Conservation (phyloP, 2,329 filamentous ascomycete species). For the Dactylellina haptotyla region DNA sequence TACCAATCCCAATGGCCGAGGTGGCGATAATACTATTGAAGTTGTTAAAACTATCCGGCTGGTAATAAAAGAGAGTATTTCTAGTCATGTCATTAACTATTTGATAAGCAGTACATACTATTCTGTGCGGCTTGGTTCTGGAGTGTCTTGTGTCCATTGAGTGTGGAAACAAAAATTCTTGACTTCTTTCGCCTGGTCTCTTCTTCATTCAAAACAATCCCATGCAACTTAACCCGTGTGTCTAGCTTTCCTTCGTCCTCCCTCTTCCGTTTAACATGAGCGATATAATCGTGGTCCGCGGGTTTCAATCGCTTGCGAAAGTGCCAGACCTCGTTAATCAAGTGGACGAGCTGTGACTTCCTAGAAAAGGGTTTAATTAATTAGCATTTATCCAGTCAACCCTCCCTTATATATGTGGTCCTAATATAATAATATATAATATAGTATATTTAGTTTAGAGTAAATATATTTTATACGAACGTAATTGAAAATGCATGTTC, state of each 20-base stretch:
- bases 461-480: background rate
- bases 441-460: background rate
- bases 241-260: conserved; percentile 1
- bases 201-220: background rate
- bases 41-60: background rate
- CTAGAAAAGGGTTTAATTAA: background rate
- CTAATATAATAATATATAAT: background rate
- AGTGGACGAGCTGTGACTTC: background rate
- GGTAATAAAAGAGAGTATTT: background rate
- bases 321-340: conserved; percentile 18
- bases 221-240: conserved; percentile 19
- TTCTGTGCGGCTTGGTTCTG: background rate
- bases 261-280: conserved; percentile 1
- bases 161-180: background rate
- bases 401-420: background rate
- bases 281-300: conserved; percentile 13
- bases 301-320: conserved; percentile 7
- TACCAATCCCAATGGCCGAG: background rate
- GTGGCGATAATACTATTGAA: conserved; percentile 3
- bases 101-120: background rate
- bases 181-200: conserved; percentile 4
- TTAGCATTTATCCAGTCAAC: background rate
- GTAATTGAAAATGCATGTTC: background rate
- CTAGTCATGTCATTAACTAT: background rate
- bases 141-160: background rate